Conservation (phyloP, 2,329 filamentous ascomycete species). For the Epichloe sylvatica region DNA sequence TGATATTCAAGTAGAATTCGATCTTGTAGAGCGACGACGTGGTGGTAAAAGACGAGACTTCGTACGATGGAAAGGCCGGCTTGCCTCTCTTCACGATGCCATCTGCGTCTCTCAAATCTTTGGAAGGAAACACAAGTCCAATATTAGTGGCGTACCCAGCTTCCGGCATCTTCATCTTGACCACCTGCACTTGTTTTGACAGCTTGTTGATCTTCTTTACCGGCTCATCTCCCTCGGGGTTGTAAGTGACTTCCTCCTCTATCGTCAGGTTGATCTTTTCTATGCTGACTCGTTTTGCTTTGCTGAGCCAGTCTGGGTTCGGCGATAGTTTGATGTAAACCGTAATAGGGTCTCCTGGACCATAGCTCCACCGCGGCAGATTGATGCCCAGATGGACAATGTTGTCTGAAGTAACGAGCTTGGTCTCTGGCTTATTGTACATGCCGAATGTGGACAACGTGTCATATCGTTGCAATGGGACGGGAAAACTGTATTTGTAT, state of each 20-base stretch:
- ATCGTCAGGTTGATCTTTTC: constrained; percentile 87
- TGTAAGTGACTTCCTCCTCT: constrained; percentile 97
- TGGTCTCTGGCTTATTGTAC: constrained; percentile 92
- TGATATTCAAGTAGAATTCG: constrained; percentile 89
- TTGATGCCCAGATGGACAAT: constrained; percentile 85
- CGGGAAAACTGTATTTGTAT: constrained; percentile 81
- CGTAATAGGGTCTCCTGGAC: constrained; percentile 84
- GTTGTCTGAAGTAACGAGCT: constrained; percentile 75
- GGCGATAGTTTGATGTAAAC: constrained; percentile 91
- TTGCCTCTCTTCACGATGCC: constrained; percentile 77
- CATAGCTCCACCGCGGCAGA: constrained; percentile 90
- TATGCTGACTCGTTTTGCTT: constrained; percentile 84
- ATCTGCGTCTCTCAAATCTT: constrained; percentile 74
- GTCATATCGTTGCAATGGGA: constrained; percentile 86
- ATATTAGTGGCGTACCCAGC: constrained; percentile 87
- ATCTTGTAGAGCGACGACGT: constrained; percentile 93
- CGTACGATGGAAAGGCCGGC: constrained; percentile 77
- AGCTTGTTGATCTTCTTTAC: constrained; percentile 79
- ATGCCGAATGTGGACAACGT: constrained; percentile 97
- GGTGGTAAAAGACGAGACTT: constrained; percentile 83
- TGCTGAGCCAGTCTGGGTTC: constrained; percentile 80
- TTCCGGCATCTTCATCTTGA: constrained; percentile 77
- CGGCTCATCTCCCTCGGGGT: constrained; percentile 91
- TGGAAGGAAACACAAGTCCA: constrained; percentile 78
- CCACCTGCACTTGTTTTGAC: constrained; percentile 65